phyloP scores from a whole-genome alignment of 768 basidiomycete genomes.

The Suillus plorans region DNA sequence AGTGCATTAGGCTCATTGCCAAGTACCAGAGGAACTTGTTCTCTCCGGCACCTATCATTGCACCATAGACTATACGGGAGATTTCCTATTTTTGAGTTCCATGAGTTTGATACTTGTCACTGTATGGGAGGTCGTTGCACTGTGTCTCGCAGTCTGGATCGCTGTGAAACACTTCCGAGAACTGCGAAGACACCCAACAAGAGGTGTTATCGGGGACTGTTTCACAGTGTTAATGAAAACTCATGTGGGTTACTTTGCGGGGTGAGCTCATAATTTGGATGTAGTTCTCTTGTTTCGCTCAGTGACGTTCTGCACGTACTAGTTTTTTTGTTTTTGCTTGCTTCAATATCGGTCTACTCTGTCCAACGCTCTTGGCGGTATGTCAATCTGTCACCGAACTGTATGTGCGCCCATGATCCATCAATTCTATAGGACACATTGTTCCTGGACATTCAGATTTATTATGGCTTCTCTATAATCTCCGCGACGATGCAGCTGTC shows the following conservation, averaged over 20 bases:
- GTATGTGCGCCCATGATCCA: neutral
- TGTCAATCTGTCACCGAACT: neutral
- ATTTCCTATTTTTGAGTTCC: neutral
- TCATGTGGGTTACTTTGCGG: neutral
- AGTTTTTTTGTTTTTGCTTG: neutral
- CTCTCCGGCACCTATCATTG: neutral
- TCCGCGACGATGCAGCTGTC: neutral
- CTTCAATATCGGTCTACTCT: neutral
- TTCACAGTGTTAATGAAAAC: neutral
- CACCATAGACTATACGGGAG: accelerated
- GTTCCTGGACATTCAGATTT: neutral
- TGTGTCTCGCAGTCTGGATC: neutral
- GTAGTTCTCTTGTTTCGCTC: neutral
- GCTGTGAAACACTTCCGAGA: neutral
- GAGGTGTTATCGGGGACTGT: neutral
- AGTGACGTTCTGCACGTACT: neutral
- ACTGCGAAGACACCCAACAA: neutral
- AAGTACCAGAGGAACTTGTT: neutral
- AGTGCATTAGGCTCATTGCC: neutral
- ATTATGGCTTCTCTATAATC: neutral
- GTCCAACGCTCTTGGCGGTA: neutral
- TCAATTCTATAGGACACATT: neutral
- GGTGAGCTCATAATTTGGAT: neutral
- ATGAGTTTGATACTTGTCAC: neutral
- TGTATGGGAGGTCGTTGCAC: neutral